These are phyloP conservation scores for Obelidium mucronatum DNA, from an alignment of 192 early-diverging fungal species.

Conservation along the genomic window DNA sequence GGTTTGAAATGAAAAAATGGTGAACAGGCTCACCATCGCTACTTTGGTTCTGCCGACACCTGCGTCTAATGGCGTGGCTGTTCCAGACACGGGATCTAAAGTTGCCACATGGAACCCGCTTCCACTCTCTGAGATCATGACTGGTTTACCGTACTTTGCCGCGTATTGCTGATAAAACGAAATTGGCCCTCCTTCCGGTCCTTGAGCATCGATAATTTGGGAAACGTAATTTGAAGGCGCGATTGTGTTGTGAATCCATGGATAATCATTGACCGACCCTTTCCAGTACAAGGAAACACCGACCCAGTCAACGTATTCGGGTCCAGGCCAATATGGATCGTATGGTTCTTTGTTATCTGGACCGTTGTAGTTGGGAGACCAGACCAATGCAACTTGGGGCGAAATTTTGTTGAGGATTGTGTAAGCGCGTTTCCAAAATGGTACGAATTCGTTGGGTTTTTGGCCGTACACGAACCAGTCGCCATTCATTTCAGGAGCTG, in stretches of 20 bases:
- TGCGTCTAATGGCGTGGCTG: not conserved
- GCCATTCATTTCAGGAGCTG: constrained; percentile 39
- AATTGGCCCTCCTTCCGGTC: not conserved
- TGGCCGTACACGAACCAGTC: constrained; percentile 39
- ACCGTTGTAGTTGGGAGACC: constrained; percentile 24
- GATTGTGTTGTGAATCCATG: constrained; percentile 15
- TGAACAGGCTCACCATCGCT: not conserved
- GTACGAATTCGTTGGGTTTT: constrained; percentile 18
- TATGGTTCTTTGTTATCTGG: constrained; percentile 25
- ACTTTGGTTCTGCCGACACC: not conserved
- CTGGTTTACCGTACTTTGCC: constrained; percentile 22
- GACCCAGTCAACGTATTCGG: constrained; percentile 48
- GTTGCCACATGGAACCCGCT: constrained; percentile 6
- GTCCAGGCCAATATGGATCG: constrained; percentile 31
- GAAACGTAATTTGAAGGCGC: constrained; percentile 19
- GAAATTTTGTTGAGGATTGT: not conserved
- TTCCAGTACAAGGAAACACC: constrained; percentile 40
- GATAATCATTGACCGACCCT: constrained; percentile 14
- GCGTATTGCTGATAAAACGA: constrained; percentile 29
- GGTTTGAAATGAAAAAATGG: too few species aligned
- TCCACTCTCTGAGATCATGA: constrained; percentile 28
- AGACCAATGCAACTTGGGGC: constrained; percentile 25
- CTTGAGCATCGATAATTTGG: constrained; percentile 29
- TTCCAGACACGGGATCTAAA: not conserved
- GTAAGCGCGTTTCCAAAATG: constrained; percentile 20